Evolutionary conservation across 805 yeast species (phyloP), one percentile per base, ranked within the genome.

Genomic region (Cyberlindnera euphorbiae): DNA sequence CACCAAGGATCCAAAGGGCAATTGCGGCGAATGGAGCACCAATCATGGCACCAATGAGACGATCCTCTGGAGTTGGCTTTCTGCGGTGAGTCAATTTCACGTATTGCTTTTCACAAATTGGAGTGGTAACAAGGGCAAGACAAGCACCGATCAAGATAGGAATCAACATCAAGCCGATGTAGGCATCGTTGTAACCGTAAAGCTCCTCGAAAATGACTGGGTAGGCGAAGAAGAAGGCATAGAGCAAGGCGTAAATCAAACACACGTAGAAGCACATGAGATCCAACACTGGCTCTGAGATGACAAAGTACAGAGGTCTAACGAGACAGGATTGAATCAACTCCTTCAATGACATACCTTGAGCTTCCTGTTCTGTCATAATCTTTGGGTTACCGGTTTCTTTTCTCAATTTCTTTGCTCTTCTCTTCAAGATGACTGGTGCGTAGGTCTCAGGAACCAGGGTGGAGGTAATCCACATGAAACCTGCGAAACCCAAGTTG

Each of bases 171-270:
- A 88, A 64, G 24, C 96, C 96, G 47, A 83, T 77, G 35, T 69
- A 67, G 50, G 85, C 84, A 59, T 86, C 95, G 47, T 79, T 69
- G 61, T 69, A 87, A 32, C 79, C 86, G 53, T 88, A 84, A 36
- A 87, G 69, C 37, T 79, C 82, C 37, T 70, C 73, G 59, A 88
- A 88, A 35, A 88, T 85, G 35, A 82, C 95, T 5, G 97, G 97
- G 63, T 83, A 88, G 1, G 97, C 96, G 64, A 87, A 88, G 77
- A 88, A 88, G 68, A 88, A 88, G 10, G 95, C 96, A 55, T 88
- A 88, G 34, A 88, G 68, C 56, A 88, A 69, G n/a, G 96, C 81
- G 65, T 88, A 88, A 59, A 88, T 86, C 57, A 88, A 70, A 46
- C 94, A 88, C 42, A 88, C 90, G 60, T 86, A 88, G 50, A 76